A percentile compares a stretch with the other conserved stretches of the same genome.
phyloP scores from a whole-genome alignment of 2,329 filamentous ascomycete genomes.

The Cladosporium velox region DNA sequence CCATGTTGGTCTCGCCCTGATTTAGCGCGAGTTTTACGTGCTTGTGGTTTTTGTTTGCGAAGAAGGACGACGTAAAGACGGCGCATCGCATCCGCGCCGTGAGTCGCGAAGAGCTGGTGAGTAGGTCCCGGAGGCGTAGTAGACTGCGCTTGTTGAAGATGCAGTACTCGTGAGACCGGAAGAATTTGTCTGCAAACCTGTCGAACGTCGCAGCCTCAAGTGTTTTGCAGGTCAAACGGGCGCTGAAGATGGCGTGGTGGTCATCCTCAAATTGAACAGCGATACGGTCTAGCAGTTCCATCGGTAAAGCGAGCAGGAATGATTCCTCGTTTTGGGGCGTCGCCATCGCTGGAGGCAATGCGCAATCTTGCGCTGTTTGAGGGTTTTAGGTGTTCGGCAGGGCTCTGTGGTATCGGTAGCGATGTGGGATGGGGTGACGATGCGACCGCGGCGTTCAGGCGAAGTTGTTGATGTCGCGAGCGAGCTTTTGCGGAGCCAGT shows the following conservation, averaged over 20 bases:
- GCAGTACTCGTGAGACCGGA: neutral
- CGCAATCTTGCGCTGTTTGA: too few species aligned
- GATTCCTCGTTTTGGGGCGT: neutral
- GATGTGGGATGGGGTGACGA: neutral
- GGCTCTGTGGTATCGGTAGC: neutral
- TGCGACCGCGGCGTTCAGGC: neutral
- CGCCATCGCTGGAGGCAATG: neutral
- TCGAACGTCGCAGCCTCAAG: neutral
- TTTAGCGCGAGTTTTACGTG: neutral
- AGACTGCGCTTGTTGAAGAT: neutral
- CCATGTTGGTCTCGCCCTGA: neutral
- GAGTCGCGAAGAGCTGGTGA: neutral
- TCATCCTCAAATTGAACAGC: neutral
- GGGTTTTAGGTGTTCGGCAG: neutral
- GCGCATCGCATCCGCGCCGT: neutral
- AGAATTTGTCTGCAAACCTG: neutral
- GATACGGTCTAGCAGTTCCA: neutral
- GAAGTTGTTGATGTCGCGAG: neutral
- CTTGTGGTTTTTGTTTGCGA: neutral
- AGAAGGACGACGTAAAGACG: neutral
- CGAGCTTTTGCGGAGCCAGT: neutral
- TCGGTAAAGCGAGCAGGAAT: neutral
- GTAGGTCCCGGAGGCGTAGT: neutral
- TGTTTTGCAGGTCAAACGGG: neutral
- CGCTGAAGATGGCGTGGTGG: neutral